These are phyloP conservation scores for Tetrahymena borealis DNA, from an alignment of 73 alveolate species.

Conservation along the genomic window DNA sequence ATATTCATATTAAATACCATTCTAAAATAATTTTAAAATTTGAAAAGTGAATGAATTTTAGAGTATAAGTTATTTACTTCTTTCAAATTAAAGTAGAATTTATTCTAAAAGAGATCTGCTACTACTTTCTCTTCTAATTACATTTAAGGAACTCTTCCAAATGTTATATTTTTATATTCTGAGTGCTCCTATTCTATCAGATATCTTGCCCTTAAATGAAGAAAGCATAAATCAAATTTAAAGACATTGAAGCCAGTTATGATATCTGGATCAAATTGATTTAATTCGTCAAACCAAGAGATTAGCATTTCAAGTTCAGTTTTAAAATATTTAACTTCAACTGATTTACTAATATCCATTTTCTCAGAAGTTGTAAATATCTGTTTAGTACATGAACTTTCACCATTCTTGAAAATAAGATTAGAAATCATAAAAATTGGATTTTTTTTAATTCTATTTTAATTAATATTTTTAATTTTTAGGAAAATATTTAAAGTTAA, in stretches of 20 bases:
- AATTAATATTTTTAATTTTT: neutral
- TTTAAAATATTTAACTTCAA: neutral
- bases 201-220: neutral
- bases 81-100: neutral
- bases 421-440: neutral
- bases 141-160: neutral
- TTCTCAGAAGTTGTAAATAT: neutral
- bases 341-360: neutral
- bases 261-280: neutral
- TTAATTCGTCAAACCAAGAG: neutral
- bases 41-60: too few species aligned
- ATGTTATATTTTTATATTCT: neutral
- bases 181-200: neutral
- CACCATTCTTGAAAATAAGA: neutral
- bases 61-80: too few species aligned
- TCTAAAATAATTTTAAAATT: too few species aligned
- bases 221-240: neutral
- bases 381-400: neutral
- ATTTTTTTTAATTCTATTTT: neutral
- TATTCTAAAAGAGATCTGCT: neutral
- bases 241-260: neutral
- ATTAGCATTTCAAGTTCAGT: neutral
- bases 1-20: too few species aligned
- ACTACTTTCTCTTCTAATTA: neutral
- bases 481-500: neutral